These are phyloP conservation scores for Leishmania guyanensis DNA, from an alignment of 208 protist species.

Conservation along the genomic window DNA sequence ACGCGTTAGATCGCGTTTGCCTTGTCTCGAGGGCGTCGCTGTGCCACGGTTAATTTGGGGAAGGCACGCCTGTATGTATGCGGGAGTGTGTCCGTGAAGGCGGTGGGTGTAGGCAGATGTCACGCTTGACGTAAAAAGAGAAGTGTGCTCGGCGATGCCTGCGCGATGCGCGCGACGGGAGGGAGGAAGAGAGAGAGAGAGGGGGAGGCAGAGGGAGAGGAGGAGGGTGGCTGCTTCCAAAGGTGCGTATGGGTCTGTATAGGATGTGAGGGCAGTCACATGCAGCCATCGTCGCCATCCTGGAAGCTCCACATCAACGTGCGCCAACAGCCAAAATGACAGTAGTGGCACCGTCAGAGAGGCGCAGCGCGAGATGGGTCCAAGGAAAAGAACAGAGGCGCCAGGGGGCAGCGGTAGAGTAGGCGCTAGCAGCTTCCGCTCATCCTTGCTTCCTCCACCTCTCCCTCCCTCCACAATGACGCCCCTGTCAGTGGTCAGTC, in stretches of 20 bases:
- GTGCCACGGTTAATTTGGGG: too few species aligned
- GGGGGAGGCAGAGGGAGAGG: neutral
- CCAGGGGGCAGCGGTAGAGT: neutral
- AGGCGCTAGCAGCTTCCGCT: neutral
- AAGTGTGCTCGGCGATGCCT: neutral
- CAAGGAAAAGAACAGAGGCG: neutral
- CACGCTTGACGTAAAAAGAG: neutral
- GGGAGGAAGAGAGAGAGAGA: neutral
- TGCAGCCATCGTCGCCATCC: neutral
- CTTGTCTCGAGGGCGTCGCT: too few species aligned
- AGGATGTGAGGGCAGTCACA: neutral
- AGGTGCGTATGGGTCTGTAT: neutral
- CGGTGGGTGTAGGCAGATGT: neutral
- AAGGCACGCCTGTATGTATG: neutral
- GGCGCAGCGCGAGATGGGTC: neutral
- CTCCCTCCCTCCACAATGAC: neutral
- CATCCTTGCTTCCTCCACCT: neutral
- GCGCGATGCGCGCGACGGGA: neutral
- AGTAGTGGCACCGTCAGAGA: neutral
- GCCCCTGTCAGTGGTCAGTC: neutral
- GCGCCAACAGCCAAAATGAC: neutral
- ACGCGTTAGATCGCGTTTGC: too few species aligned
- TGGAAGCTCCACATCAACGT: neutral
- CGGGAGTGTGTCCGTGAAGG: too few species aligned
- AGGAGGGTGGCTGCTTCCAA: neutral